A percentile compares a stretch with the other conserved stretches of the same genome.
Evolutionary conservation across 2,329 filamentous ascomycete species (phyloP).

Genomic region (Fusarium anguioides): DNA sequence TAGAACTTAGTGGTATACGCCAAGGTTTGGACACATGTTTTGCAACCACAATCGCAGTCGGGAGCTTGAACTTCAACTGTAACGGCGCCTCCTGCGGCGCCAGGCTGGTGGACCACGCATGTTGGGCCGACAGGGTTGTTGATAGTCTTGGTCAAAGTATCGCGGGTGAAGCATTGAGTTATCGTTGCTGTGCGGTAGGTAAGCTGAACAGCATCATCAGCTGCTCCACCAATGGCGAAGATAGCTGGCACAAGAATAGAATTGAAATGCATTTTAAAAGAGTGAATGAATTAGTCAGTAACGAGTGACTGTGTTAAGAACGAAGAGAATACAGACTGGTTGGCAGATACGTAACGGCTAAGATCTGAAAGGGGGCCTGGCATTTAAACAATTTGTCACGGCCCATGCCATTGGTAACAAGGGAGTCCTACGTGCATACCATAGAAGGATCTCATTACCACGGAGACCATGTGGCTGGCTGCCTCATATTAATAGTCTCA

Average conservation of each 20-base stretch:
- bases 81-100: conserved; percentile 21
- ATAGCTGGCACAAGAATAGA: conserved; percentile 8
- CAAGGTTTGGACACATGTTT: conserved; percentile 25
- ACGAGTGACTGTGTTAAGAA: conserved; percentile 1
- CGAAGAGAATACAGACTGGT: neutral
- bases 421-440: neutral
- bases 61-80: conserved; percentile 26
- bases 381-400: neutral
- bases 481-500: neutral
- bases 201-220: conserved; percentile 7
- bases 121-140: neutral
- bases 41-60: conserved; percentile 29
- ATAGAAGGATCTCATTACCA: neutral
- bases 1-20: conserved; percentile 20
- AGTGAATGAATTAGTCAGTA: neutral
- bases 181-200: conserved; percentile 25
- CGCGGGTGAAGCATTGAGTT: conserved; percentile 22
- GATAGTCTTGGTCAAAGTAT: neutral
- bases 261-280: conserved; percentile 10
- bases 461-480: neutral
- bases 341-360: too few relatives aligned
- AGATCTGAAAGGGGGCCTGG: neutral
- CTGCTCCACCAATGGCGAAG: neutral
- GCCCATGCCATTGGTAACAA: neutral
- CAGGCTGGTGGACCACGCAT: conserved; percentile 8